These are phyloP conservation scores for Zygosaccharomyces bisporus DNA, from an alignment of 805 yeast genomes.

Conservation along the genomic window DNA sequence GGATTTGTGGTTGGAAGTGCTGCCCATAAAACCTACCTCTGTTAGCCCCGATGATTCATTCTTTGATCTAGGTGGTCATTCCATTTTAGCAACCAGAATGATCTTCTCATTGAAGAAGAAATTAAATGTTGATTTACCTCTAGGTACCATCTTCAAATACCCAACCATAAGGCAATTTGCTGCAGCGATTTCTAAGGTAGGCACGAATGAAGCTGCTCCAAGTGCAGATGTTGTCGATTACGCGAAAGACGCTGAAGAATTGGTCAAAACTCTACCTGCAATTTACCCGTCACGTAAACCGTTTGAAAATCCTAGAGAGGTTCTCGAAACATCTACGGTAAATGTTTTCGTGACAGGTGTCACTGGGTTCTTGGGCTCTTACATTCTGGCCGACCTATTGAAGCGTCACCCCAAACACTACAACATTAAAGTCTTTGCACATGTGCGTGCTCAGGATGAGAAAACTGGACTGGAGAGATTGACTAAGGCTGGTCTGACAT, in stretches of 20 bases:
- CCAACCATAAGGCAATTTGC: constrained; percentile 85
- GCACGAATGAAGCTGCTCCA: constrained; percentile 28
- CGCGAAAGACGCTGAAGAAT: constrained; percentile 66
- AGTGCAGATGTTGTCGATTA: constrained; percentile 43
- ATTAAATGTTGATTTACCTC: constrained; percentile 75
- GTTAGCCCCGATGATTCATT: constrained; percentile 79
- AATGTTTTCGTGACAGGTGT: constrained; percentile 89
- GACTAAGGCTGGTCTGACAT: constrained; percentile 68
- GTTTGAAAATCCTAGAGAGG: constrained; percentile 20
- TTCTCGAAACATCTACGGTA: constrained; percentile 34
- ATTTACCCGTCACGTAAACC: constrained; percentile 45
- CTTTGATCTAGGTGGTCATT: constrained; percentile 97
- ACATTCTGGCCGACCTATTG: constrained; percentile 73
- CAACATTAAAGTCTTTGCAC: constrained; percentile 68
- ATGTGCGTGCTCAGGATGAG: constrained; percentile 78
- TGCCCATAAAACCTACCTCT: constrained; percentile 81
- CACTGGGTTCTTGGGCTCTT: constrained; percentile 95
- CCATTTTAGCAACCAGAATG: constrained; percentile 95
- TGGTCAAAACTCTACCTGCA: constrained; percentile 40
- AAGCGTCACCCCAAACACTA: constrained; percentile 42
- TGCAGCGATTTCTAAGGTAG: constrained; percentile 56
- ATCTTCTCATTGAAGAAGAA: constrained; percentile 84
- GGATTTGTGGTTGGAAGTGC: constrained; percentile 79
- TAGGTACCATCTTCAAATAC: constrained; percentile 83
- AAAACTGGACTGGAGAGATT: constrained; percentile 74